These are phyloP conservation scores for Fusarium fracticaudum DNA, from an alignment of 2,329 filamentous ascomycete species.

Conservation along the genomic window DNA sequence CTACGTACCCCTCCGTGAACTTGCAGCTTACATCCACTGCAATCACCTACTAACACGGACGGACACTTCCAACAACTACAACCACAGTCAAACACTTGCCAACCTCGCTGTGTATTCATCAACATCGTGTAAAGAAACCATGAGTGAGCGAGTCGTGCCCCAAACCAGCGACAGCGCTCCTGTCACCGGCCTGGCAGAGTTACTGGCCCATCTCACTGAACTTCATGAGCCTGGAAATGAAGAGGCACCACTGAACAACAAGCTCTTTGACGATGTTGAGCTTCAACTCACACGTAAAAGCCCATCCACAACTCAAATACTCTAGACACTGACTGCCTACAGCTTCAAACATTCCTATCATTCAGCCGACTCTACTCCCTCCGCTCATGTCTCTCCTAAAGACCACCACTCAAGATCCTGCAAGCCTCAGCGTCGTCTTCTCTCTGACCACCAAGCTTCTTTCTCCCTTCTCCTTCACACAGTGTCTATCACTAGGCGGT, in stretches of 20 bases:
- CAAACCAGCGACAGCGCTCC: conserved; percentile 47
- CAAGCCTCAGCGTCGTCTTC: conserved; percentile 52
- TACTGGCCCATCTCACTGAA: conserved; percentile 63
- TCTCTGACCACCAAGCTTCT: conserved; percentile 66
- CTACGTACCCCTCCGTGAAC: conserved; percentile 18
- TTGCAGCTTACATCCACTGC: conserved; percentile 12
- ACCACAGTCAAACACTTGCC: background rate
- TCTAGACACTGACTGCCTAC: background rate
- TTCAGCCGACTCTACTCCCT: conserved; percentile 64
- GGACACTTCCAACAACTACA: background rate
- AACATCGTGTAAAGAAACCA: conserved; percentile 4
- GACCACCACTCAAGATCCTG: conserved; percentile 60
- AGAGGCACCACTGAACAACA: conserved; percentile 54
- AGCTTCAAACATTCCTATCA: conserved; percentile 62
- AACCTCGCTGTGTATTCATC: background rate
- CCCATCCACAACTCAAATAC: background rate
- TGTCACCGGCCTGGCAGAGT: conserved; percentile 62
- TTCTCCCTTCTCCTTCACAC: conserved; percentile 60
- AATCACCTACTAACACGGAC: background rate
- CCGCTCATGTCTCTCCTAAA: conserved; percentile 63
- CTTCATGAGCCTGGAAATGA: conserved; percentile 54
- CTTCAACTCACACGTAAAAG: conserved; percentile 64
- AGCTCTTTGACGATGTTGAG: conserved; percentile 67
- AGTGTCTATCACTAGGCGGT: conserved; percentile 62
- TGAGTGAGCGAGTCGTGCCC: conserved; percentile 49